A percentile compares a stretch with the other conserved stretches of the same genome.
Conservation (phyloP, 1,284 basidiomycete genomes). For the Thelephora terrestris region DNA sequence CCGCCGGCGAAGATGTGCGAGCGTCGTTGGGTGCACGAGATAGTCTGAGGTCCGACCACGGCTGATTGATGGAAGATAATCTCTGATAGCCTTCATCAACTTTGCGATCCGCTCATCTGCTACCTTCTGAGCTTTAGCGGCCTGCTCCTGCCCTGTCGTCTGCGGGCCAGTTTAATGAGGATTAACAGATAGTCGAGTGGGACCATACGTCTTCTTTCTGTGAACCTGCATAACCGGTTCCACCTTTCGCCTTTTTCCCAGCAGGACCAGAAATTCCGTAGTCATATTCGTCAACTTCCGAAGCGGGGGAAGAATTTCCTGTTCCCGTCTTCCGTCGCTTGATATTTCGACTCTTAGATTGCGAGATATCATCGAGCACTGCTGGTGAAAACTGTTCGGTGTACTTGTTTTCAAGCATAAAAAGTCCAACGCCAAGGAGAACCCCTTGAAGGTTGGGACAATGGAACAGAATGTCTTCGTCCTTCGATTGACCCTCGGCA, state of each 20-base stretch:
- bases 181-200: slow-evolving; percentile 3
- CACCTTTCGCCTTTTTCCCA: slow-evolving; percentile 60
- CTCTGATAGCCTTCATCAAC: slow-evolving; percentile 59
- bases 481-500: slow-evolving; percentile 30
- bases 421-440: slow-evolving; percentile 76
- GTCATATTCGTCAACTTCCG: slow-evolving; percentile 29
- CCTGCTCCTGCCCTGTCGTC: slow-evolving; percentile 72
- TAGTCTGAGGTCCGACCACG: slow-evolving; percentile 77
- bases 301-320: slow-evolving; percentile 16
- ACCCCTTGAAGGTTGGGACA: slow-evolving; percentile 82
- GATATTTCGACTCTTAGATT: slow-evolving; percentile 15
- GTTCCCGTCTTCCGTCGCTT: slow-evolving; percentile 24
- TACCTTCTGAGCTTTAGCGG: slow-evolving; percentile 53
- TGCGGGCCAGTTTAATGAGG: slow-evolving; percentile 21
- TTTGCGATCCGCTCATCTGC: slow-evolving; percentile 65
- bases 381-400: slow-evolving; percentile 36
- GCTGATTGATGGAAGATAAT: slow-evolving; percentile 71
- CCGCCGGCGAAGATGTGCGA: slow-evolving; percentile 80
- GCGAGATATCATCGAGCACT: slow-evolving; percentile 10
- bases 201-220: slow-evolving; percentile 69
- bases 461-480: slow-evolving; percentile 64
- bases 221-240: slow-evolving; percentile 78
- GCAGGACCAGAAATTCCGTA: slow-evolving; percentile 33
- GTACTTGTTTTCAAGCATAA: slow-evolving; percentile 66
- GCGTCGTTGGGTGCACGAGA: slow-evolving; percentile 77